Percentiles rank a stretch among this genome's conserved stretches.
Conservation (phyloP, 2,329 filamentous ascomycete genomes). For the Pezicula radicicola region DNA sequence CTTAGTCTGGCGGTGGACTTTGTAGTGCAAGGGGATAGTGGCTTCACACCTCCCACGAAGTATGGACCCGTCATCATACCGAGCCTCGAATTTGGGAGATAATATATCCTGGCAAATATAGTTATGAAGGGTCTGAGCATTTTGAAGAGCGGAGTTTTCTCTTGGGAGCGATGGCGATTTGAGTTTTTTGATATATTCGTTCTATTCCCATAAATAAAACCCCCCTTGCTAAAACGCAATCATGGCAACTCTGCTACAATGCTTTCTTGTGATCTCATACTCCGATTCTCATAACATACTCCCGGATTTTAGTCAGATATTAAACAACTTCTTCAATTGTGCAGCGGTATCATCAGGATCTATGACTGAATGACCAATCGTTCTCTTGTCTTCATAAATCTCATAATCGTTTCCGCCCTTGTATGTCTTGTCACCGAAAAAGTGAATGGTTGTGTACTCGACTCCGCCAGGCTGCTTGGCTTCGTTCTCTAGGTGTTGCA, state of each 20-base stretch:
- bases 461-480: conserved; percentile 66
- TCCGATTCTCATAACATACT: not conserved
- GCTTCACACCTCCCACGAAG: conserved; percentile 81
- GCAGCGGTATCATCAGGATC: conserved; percentile 79
- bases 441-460: conserved; percentile 85
- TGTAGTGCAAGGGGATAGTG: conserved; percentile 89
- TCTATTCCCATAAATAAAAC: not conserved
- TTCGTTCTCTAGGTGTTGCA: conserved; percentile 82
- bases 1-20: conserved; percentile 93
- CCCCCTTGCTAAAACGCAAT: not conserved
- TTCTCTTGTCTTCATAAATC: conserved; percentile 81
- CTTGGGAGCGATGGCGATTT: not conserved
- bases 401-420: conserved; percentile 93
- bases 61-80: conserved; percentile 96
- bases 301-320: conserved; percentile 41
- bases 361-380: conserved; percentile 79
- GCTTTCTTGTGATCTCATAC: not conserved
- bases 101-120: conserved; percentile 4
- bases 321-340: conserved; percentile 78
- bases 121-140: conserved; percentile 9
- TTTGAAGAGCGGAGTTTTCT: conserved; percentile 11
- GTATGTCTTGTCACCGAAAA: conserved; percentile 96
- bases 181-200: not conserved
- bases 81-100: conserved; percentile 73
- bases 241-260: not conserved